Evolutionary conservation across 2,329 filamentous ascomycete genomes (phyloP), one percentile per base, ranked within the genome.

Genomic region (Diplodia intermedia): DNA sequence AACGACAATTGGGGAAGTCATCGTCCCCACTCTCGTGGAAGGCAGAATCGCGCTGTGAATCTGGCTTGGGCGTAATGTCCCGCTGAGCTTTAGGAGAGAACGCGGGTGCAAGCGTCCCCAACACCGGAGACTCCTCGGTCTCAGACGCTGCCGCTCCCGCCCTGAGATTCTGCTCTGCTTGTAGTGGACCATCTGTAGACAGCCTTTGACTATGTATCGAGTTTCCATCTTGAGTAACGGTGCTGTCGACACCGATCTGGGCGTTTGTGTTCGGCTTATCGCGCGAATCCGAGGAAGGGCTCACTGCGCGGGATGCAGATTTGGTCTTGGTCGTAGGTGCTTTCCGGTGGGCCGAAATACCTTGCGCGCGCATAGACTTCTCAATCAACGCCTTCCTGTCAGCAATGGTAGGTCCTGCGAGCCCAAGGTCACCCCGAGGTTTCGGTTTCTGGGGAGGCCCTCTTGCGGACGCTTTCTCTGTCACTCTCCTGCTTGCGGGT

Each of bases 121-220:
- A 79, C 2, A 88, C 87, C 9, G 90, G 90, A 33, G 90, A 91
- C 72, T 91, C 89, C 56, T 81, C 78, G 15, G 72, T 73, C 67
- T 83, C 81, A 57, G 83, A 81, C 55, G 81, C 79, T 2, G 81
- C 83, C 15, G 75, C 73, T 20, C 77, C 77, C 31, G 79, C 81
- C 60, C 71, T 55, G 3, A 76, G 72, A 38, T 75, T 76, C 20
- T 71, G 72, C 26, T 75, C 71, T n/a, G 75, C 71, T 20, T 77
- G 75, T 20, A 75, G 75, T 49, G 71, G 69, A 18, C 77, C 23
- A 8, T 61, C 47, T 20, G 60, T 20, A 3, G 61, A 62, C 15
- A 66, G 23, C 18, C 43, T 69, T 8, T 43, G 20, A 20, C 50
- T 33, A 31, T 60, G 54, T 15, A 31, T 9, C 20, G 54, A 47